phyloP scores from a whole-genome alignment of 2,329 filamentous ascomycete genomes.

The Aspergillus sp. region DNA sequence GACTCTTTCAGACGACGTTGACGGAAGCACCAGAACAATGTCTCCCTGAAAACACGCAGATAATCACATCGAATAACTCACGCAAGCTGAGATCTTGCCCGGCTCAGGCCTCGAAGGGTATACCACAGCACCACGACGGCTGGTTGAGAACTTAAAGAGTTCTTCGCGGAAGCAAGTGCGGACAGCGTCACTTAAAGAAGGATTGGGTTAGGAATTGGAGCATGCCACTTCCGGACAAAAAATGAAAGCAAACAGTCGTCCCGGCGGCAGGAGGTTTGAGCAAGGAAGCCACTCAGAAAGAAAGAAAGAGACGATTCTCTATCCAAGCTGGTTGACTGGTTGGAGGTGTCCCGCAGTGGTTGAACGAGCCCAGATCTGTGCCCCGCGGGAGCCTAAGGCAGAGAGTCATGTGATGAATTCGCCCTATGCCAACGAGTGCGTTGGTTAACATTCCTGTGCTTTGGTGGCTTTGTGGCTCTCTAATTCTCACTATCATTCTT shows the following conservation, averaged over 20 bases:
- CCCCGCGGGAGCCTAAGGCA: no score
- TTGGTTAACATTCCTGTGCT: no score
- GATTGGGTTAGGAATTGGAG: background rate
- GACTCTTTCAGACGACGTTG: constrained; percentile 6
- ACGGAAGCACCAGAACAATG: background rate
- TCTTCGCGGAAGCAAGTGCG: constrained; percentile 18
- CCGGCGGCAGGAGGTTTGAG: background rate
- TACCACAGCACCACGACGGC: constrained; percentile 25
- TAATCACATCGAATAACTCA: constrained; percentile 17
- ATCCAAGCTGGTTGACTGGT: no score
- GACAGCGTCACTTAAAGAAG: constrained; percentile 21
- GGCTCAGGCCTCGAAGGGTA: constrained; percentile 18
- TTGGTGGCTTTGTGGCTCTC: no score
- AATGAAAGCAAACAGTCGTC: background rate
- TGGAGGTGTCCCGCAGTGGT: no score
- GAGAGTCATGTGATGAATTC: no score
- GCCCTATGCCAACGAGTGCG: no score
- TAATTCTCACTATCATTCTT: no score
- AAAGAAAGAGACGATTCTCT: background rate
- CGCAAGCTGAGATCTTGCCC: constrained; percentile 21
- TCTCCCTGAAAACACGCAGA: background rate
- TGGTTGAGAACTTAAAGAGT: constrained; percentile 6
- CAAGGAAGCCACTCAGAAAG: background rate
- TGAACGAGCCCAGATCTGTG: no score
- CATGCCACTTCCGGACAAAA: background rate